phyloP scores from a whole-genome alignment of 805 yeast species.

The Candida patagonica region DNA sequence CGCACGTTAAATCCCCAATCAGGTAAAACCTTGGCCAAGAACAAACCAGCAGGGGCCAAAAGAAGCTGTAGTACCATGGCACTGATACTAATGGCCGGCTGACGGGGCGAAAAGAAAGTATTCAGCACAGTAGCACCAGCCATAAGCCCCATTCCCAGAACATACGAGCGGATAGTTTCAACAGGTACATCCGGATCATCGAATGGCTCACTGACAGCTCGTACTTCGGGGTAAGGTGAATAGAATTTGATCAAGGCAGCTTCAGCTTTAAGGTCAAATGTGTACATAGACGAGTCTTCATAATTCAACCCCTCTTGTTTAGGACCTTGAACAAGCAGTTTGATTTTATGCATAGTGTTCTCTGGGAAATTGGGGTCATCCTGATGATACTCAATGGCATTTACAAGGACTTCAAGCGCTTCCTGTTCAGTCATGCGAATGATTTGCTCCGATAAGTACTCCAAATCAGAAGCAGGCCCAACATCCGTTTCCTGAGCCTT shows the following conservation, averaged over 20 bases:
- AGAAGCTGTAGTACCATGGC: conserved; percentile 35
- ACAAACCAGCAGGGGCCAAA: conserved; percentile 48
- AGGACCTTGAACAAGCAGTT: conserved; percentile 20
- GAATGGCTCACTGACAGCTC: conserved; percentile 44
- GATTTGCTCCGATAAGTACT: no score
- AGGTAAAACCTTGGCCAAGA: conserved; percentile 35
- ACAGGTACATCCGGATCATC: conserved; percentile 40
- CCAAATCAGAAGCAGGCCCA: no score
- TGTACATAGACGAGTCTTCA: conserved; percentile 4
- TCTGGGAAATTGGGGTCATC: conserved; percentile 42
- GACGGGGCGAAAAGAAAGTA: conserved; percentile 48
- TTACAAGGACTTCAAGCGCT: conserved; percentile 32
- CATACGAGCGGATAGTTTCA: conserved; percentile 42
- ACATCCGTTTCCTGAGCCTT: no score
- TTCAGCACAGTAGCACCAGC: conserved; percentile 46
- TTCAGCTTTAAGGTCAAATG: conserved; percentile 25
- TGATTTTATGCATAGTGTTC: conserved; percentile 29
- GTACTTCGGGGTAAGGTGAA: conserved; percentile 51
- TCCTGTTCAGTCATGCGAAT: no score
- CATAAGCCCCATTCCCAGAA: conserved; percentile 32
- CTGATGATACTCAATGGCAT: conserved; percentile 34
- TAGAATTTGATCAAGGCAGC: conserved; percentile 31
- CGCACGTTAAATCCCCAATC: conserved; percentile 34
- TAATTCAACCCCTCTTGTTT: no score
- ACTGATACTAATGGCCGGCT: conserved; percentile 39